Evolutionary conservation across 2,329 filamentous ascomycete species (phyloP).

Genomic region (Metarhizium humberi): DNA sequence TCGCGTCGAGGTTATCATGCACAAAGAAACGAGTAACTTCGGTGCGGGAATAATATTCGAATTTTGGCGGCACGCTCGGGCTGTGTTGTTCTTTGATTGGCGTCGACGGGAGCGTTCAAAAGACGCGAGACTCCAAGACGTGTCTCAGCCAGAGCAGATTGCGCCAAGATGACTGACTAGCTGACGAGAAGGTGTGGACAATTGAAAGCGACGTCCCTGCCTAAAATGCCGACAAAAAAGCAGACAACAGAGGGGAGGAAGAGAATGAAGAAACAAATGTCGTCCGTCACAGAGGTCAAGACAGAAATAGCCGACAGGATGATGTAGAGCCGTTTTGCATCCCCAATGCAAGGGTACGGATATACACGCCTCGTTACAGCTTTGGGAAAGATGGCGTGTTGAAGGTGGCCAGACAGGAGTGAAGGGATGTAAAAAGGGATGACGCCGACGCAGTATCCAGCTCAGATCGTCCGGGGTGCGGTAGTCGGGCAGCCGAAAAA

Average conservation of each 20-base stretch:
- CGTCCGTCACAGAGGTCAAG: neutral
- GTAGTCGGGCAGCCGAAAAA: neutral
- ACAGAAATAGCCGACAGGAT: neutral
- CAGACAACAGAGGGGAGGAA: neutral
- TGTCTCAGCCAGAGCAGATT: constrained; percentile 7
- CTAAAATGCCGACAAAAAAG: neutral
- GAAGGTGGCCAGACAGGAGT: neutral
- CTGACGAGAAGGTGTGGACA: neutral
- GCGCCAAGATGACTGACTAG: neutral
- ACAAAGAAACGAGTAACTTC: neutral
- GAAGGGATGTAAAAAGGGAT: neutral
- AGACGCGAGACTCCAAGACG: constrained; percentile 8
- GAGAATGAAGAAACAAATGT: neutral
- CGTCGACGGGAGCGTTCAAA: constrained; percentile 1
- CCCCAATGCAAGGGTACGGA: no score
- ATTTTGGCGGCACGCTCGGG: neutral
- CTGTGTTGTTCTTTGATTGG: neutral
- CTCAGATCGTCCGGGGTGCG: neutral
- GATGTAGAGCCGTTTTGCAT: no score
- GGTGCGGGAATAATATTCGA: neutral
- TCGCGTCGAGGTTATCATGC: constrained; percentile 4
- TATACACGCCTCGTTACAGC: neutral
- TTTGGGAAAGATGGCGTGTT: neutral
- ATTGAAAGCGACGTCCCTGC: neutral
- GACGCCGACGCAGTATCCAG: neutral